Conservation (phyloP, 78 protist genomes). For the Capsaspora owczarzaki region DNA sequence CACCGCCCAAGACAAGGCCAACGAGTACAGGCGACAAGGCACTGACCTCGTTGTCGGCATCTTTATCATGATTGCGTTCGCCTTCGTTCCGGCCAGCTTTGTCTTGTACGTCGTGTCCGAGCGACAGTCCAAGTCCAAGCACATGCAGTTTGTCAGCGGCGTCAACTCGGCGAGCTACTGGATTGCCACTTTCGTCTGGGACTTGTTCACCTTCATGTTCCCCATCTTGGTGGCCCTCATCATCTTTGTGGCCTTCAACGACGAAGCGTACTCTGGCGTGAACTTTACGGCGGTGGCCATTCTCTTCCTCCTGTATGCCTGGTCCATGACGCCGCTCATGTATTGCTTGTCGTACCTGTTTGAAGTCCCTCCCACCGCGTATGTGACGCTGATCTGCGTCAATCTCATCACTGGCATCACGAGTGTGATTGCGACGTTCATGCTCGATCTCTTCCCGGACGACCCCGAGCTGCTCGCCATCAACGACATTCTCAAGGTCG, state of each 20-base stretch:
- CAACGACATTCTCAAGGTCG: background rate
- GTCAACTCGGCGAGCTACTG: background rate
- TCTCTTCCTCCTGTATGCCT: background rate
- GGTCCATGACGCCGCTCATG: constrained; percentile 15
- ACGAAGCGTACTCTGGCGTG: background rate
- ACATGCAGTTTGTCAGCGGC: background rate
- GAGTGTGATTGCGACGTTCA: background rate
- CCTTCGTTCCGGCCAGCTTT: constrained; percentile 5
- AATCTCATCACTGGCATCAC: constrained; percentile 3
- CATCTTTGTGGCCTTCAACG: constrained; percentile 1
- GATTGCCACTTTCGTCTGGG: background rate
- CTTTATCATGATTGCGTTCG: background rate
- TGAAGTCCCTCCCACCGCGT: background rate
- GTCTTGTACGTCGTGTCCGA: background rate
- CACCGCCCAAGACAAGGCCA: background rate
- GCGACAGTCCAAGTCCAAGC: background rate
- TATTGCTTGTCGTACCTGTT: background rate
- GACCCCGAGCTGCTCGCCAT: background rate
- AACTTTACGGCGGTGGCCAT: background rate
- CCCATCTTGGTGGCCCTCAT: background rate
- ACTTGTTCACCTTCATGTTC: background rate
- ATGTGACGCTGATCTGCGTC: constrained; percentile 12
- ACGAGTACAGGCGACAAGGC: background rate
- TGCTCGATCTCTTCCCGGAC: background rate
- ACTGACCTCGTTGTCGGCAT: constrained; percentile 6